Evolutionary conservation across 2,329 filamentous ascomycete genomes (phyloP).

Genomic region (Arthrobotrys musiformis): DNA sequence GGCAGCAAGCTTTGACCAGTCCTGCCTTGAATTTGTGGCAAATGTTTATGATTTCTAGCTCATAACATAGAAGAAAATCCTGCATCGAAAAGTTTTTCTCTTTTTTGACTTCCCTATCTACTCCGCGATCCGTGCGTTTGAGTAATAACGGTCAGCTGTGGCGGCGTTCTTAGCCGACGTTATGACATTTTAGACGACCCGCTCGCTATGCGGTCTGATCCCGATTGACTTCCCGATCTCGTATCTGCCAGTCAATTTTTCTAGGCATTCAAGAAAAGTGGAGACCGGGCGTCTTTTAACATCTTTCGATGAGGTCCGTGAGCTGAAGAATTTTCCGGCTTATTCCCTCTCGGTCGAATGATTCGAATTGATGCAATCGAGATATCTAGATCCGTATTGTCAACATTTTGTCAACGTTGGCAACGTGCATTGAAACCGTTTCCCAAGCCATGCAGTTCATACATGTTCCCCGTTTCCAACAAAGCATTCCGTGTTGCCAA

Average conservation of each 20-base stretch:
- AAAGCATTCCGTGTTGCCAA: conserved; percentile 32
- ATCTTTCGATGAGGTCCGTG: neutral
- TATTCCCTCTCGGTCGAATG: neutral
- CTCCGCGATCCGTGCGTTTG: conserved; percentile 10
- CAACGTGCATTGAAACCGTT: neutral
- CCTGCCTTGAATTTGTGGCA: neutral
- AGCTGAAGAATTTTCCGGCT: conserved; percentile 5
- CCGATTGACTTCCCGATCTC: conserved; percentile 31
- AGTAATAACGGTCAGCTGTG: conserved; percentile 20
- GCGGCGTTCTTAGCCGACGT: conserved; percentile 2
- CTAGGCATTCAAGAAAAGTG: neutral
- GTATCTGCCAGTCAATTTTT: conserved; percentile 28
- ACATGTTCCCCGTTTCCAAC: conserved; percentile 1
- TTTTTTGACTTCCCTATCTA: neutral
- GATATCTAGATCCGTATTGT: too few relatives aligned
- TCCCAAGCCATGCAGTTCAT: neutral
- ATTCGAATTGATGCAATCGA: neutral
- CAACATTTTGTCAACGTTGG: neutral
- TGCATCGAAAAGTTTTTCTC: neutral
- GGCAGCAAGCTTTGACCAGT: neutral
- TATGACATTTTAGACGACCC: conserved; percentile 22
- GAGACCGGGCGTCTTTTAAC: neutral
- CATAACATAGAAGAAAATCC: neutral
- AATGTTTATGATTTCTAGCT: neutral
- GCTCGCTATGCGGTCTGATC: conserved; percentile 13